Evolutionary conservation across 139 green algal genomes (phyloP), one percentile per base, ranked within the genome.

Genomic region (Pleodorina starrii): DNA sequence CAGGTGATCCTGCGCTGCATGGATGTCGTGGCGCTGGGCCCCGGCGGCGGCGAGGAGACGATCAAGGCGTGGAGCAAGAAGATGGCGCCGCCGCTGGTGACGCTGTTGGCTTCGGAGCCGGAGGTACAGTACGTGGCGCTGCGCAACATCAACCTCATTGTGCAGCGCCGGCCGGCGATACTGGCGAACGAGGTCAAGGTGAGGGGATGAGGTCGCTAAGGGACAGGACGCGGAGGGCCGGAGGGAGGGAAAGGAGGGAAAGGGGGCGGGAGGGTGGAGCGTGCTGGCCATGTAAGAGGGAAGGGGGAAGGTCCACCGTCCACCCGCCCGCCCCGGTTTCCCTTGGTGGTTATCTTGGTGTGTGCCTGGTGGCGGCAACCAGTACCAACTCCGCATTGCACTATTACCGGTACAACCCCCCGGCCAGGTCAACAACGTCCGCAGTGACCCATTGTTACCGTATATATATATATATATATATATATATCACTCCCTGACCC

Each of bases 141-240:
- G 89, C 92, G 98, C 87, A 99, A 99, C 96, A 99, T 99, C 93
- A 96, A 95, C 90, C 94, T 99, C 46, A 97, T 99, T 69, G 95
- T 99, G 82, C 97, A 99, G 91, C 95, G 94, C 63, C 81, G 95
- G 11, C 96, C 97, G 10, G 44, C 91, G 35, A 94, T 98, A 25
- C 93, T 99, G 42, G 89, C 94, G 19, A 95, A 99, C 66, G 97
- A 99, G 84, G 96, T 99, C 90, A 99, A 99, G 97, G 97, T 98
- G 90, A 23, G 90, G 19, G 76, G 23, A 46, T 23, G 69, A 25
- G 25, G 54, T 4, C 25, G 54, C 21, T 25, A 60, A n/a, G 51
- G 5, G 54, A 25, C 9, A 25, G 54, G 54, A 25, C 54, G 25
- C 21, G 54, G 9, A 5, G 54, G 54, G 54, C 3, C 29, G 54